Conservation (phyloP, 2,329 filamentous ascomycete species). For the Hypoxylon sp. region DNA sequence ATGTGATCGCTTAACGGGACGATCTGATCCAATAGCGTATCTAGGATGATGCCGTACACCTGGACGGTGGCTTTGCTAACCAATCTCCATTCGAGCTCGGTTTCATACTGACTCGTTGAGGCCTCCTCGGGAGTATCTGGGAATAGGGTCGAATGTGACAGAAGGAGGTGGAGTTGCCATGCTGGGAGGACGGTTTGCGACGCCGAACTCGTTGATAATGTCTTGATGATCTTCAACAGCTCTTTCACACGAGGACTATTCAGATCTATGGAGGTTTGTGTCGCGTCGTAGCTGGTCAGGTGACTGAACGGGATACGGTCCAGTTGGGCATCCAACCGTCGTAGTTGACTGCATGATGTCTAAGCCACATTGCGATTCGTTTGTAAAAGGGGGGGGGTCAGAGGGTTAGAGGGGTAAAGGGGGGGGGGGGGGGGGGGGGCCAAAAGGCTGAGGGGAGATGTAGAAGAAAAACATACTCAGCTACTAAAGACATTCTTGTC, state of each 20-base stretch:
- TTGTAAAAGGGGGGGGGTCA: too few species aligned
- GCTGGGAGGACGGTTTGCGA: conserved; percentile 68
- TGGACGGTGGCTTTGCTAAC: conserved; percentile 93
- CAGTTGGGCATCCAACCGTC: conserved; percentile 69
- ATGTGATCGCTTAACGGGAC: conserved; percentile 85
- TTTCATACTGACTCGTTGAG: conserved; percentile 63
- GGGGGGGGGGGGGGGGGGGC: too few species aligned
- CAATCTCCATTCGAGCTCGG: conserved; percentile 88
- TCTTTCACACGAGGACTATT: conserved; percentile 64
- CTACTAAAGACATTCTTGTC: conserved; percentile 56
- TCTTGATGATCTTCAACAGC: conserved; percentile 72
- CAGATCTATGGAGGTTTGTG: conserved; percentile 51
- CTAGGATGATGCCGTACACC: conserved; percentile 81
- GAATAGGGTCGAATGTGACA: conserved; percentile 69
- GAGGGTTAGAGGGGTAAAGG: too few species aligned
- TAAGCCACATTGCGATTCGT: conserved; percentile 26
- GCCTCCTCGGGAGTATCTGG: conserved; percentile 42
- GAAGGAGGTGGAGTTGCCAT: conserved; percentile 65
- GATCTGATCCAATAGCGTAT: conserved; percentile 81
- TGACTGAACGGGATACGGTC: conserved; percentile 65
- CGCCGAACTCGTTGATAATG: conserved; percentile 73
- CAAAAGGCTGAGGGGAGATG: neutral
- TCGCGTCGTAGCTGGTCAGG: conserved; percentile 52
- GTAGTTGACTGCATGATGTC: conserved; percentile 60
- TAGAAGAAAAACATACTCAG: conserved; percentile 56